A percentile compares a stretch with the other conserved stretches of the same genome.
These are phyloP conservation scores for Penicillium sp. DNA, from an alignment of 2,329 filamentous ascomycete genomes.

Conservation along the genomic window DNA sequence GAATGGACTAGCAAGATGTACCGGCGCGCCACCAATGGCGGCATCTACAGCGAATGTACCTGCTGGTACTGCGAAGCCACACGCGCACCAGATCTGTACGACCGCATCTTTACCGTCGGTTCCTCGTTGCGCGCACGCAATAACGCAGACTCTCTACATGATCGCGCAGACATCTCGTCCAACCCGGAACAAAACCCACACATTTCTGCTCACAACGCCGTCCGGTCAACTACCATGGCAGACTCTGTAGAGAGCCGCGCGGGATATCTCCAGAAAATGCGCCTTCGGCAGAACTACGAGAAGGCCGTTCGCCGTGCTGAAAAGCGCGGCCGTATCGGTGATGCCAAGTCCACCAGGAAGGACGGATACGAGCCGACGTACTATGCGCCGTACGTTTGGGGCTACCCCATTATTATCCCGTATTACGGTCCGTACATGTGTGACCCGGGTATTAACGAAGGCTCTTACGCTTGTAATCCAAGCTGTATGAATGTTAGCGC, in stretches of 20 bases:
- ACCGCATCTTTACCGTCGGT: slow-evolving; percentile 38
- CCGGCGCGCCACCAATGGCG: slow-evolving; percentile 56
- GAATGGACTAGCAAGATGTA: slow-evolving; percentile 69
- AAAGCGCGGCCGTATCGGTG: slow-evolving; percentile 29
- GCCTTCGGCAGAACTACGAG: slow-evolving; percentile 50
- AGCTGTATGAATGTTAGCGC: slow-evolving; percentile 40
- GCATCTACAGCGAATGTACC: slow-evolving; percentile 51
- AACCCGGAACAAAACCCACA: slow-evolving; percentile 59
- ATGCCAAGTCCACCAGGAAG: slow-evolving; percentile 28
- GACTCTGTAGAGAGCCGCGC: slow-evolving; percentile 12
- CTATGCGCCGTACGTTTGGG: slow-evolving; percentile 40
- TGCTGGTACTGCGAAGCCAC: slow-evolving; percentile 64
- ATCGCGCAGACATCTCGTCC: slow-evolving; percentile 42
- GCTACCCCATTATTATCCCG: slow-evolving; percentile 44
- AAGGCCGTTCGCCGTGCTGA: slow-evolving; percentile 31
- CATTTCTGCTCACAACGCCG: slow-evolving; percentile 68
- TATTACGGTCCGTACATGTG: slow-evolving; percentile 47
- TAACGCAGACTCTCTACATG: slow-evolving; percentile 47
- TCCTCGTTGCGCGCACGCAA: slow-evolving; percentile 50
- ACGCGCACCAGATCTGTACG: slow-evolving; percentile 53
- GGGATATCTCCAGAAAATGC: slow-evolving; percentile 29
- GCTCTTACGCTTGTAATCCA: slow-evolving; percentile 45
- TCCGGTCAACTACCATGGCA: slow-evolving; percentile 35
- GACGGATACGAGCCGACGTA: slow-evolving; percentile 9
- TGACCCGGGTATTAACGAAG: slow-evolving; percentile 41